A percentile compares a stretch with the other conserved stretches of the same genome.
These are phyloP conservation scores for Beauveria pseudobassiana DNA, from an alignment of 2,329 filamentous ascomycete genomes.

Conservation along the genomic window DNA sequence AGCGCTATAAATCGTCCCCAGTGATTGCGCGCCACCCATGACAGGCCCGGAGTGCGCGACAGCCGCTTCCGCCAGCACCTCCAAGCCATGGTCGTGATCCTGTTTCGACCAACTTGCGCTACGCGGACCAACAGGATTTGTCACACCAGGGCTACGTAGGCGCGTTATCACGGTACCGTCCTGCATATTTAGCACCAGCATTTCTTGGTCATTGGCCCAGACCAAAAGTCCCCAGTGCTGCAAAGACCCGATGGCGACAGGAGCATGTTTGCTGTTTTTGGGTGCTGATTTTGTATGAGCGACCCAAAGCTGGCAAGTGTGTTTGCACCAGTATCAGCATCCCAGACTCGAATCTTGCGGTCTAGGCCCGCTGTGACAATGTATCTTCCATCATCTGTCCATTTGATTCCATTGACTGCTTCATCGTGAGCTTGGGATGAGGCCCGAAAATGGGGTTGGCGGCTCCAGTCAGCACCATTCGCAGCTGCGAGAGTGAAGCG, in stretches of 20 bases:
- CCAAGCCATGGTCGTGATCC: conserved; percentile 73
- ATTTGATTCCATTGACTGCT: conserved; percentile 75
- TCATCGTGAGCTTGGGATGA: conserved; percentile 66
- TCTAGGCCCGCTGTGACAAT: conserved; percentile 80
- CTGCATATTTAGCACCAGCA: conserved; percentile 72
- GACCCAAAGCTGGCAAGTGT: conserved; percentile 85
- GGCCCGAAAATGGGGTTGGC: conserved; percentile 34
- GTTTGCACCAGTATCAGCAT: conserved; percentile 72
- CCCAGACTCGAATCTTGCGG: conserved; percentile 78
- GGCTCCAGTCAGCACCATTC: conserved; percentile 22
- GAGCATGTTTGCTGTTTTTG: conserved; percentile 55
- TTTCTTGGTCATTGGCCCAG: conserved; percentile 75
- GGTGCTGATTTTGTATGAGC: conserved; percentile 64
- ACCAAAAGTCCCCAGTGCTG: conserved; percentile 59
- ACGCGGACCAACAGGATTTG: conserved; percentile 31
- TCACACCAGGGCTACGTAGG: conserved; percentile 56
- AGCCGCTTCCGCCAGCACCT: conserved; percentile 49
- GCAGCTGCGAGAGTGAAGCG: conserved; percentile 27
- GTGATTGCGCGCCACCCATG: conserved; percentile 46
- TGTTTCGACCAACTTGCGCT: conserved; percentile 53
- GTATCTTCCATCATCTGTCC: conserved; percentile 72
- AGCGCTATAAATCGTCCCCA: conserved; percentile 64
- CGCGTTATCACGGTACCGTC: conserved; percentile 67
- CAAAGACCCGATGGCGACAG: conserved; percentile 54
- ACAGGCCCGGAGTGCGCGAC: conserved; percentile 49